Conservation (phyloP, 345 rosid genomes). For the Moricandia arvensis region DNA sequence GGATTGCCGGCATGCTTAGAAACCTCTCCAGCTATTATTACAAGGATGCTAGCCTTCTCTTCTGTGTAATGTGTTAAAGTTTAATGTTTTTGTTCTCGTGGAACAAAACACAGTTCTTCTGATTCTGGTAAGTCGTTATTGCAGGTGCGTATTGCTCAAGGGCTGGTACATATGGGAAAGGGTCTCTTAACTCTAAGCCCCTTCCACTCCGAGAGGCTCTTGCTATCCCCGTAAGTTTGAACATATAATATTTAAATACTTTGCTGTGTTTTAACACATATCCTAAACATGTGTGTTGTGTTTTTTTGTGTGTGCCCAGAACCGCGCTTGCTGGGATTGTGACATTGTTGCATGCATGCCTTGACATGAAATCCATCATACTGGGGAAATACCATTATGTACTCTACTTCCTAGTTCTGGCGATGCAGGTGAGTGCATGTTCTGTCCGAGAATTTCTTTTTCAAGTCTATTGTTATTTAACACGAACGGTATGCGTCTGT, state of each 20-base stretch:
- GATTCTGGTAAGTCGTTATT: not conserved
- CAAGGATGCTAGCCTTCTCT: constrained; percentile 83
- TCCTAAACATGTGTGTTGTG: constrained; percentile 36
- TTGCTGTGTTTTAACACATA: too few species aligned
- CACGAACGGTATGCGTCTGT: not conserved
- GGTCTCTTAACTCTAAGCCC: constrained; percentile 64
- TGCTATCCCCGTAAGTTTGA: not conserved
- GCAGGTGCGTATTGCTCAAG: not conserved
- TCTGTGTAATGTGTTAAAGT: constrained; percentile 41
- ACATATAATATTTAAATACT: not conserved
- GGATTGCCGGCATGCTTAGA: constrained; percentile 96
- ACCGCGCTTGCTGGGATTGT: constrained; percentile 92
- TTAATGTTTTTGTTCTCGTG: constrained; percentile 30
- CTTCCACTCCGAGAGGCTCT: not conserved
- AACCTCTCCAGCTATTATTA: constrained; percentile 94
- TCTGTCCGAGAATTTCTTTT: not conserved
- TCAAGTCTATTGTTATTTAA: not conserved
- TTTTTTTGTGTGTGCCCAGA: constrained; percentile 37
- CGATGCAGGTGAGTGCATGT: constrained; percentile 72
- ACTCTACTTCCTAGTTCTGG: constrained; percentile 86
- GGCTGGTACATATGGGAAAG: not conserved
- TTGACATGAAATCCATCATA: constrained; percentile 81
- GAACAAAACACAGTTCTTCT: not conserved
- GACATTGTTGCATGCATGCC: constrained; percentile 78
- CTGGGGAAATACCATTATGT: constrained; percentile 88